phyloP scores from a whole-genome alignment of 768 basidiomycete genomes.

The Fomitopsis serialis region DNA sequence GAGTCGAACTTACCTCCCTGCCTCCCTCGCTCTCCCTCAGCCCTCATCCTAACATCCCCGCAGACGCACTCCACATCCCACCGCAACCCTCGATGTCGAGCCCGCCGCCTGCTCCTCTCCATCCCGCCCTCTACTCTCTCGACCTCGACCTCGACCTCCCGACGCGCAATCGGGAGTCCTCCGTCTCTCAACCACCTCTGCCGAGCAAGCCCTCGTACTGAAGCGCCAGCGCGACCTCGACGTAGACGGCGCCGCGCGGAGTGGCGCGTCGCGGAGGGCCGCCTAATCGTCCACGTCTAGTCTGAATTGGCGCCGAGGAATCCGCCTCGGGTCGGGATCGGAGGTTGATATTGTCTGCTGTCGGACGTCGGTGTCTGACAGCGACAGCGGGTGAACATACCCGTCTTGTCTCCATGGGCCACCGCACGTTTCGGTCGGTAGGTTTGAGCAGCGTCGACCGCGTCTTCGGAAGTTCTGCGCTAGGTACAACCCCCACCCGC shows the following conservation, averaged over 20 bases:
- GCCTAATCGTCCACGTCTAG: slow-evolving; percentile 41
- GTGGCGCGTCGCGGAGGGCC: slow-evolving; percentile 55
- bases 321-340: too few species aligned
- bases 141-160: slow-evolving; percentile 52
- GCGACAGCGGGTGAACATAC: too few species aligned
- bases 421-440: too few species aligned
- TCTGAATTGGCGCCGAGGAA: too few species aligned
- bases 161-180: slow-evolving; percentile 39
- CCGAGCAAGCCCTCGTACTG: slow-evolving; percentile 36
- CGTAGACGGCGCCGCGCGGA: slow-evolving; percentile 61
- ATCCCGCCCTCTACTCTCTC: slow-evolving; percentile 44
- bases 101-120: slow-evolving; percentile 49
- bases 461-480: too few species aligned
- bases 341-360: too few species aligned
- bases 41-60: neutral
- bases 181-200: slow-evolving; percentile 8
- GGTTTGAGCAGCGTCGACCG: too few species aligned
- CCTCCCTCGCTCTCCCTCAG: too few species aligned
- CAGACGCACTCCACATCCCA: slow-evolving; percentile 45
- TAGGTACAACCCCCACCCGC: too few species aligned
- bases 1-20: neutral
- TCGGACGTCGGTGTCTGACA: too few species aligned
- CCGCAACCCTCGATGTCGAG: slow-evolving; percentile 62
- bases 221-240: slow-evolving; percentile 56
- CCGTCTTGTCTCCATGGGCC: too few species aligned